Evolutionary conservation across 2,329 filamentous ascomycete species (phyloP), one percentile per base, ranked within the genome.

Genomic region (Talaromyces rugulosus): DNA sequence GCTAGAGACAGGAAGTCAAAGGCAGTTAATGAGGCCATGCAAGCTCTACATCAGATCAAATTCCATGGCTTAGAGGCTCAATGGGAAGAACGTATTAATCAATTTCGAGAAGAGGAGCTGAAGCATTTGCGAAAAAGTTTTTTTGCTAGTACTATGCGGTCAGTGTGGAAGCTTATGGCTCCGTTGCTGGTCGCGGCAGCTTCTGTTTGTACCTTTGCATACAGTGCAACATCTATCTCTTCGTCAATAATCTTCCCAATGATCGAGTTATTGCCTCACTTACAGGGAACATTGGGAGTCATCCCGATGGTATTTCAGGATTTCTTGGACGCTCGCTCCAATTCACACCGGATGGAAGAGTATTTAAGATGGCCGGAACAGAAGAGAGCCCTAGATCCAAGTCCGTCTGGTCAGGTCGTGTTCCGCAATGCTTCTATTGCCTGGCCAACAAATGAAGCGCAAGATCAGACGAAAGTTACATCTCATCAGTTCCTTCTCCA

Each of bases 41-140:
- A 89, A 67, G 90, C 90, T 9, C 93, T 94, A 65, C 85, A 90
- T 1, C 91, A 94, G 73, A 91, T 94, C 76, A 94, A 94, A 70
- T 92, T 94, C 68, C 89, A 89, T 0, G 90, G 90, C 0, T 75
- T 92, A 2, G 91, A 94, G 72, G 76, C 80, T 23, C 85, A 90
- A 67, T 94, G 90, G 90, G 86, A 92, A 72, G 80, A 81, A n/a
- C 89, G 87, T 64, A 90, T 94, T 71, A 75, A 82, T 64, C 73
- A 82, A 64, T 84, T 87, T 7, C 81, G 91, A 69, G 83, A 87
- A 27, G 11, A 34, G 44, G 57, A 59, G 57, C 33, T 59, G 16
- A 27, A 40, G 1, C 6, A n/a, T n/a, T 34, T 59, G 9, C 30
- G 23, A n/a, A n/a, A 36, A 30, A 44, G 18, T 16, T 56, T 60